Conservation (phyloP, 2,329 filamentous ascomycete genomes). For the Lachnellula occidentalis region DNA sequence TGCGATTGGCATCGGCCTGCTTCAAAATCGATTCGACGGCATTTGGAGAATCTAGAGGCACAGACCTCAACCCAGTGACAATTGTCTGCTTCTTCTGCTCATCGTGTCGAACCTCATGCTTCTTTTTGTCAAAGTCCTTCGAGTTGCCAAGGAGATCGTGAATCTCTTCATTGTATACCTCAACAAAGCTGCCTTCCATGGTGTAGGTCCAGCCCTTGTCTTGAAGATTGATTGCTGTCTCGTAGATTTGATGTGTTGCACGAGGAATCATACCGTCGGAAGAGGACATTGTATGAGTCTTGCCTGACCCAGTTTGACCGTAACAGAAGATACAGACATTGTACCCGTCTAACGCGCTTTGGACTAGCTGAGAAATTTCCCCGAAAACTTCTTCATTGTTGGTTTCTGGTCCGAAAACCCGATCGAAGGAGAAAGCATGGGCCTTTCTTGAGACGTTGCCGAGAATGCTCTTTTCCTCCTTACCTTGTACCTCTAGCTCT, state of each 20-base stretch:
- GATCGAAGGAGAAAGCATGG: slow-evolving; percentile 85
- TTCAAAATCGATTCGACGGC: slow-evolving; percentile 76
- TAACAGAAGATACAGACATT: slow-evolving; percentile 99
- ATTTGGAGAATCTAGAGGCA: slow-evolving; percentile 70
- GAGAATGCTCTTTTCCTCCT: slow-evolving; percentile 76
- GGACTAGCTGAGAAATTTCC: slow-evolving; percentile 93
- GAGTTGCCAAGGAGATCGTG: slow-evolving; percentile 78
- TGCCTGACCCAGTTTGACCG: slow-evolving; percentile 93
- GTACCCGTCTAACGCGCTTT: slow-evolving; percentile 93
- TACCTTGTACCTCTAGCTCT: slow-evolving; percentile 78
- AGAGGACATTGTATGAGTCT: slow-evolving; percentile 94
- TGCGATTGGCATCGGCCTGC: slow-evolving; percentile 78
- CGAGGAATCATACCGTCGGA: slow-evolving; percentile 90
- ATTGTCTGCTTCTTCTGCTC: slow-evolving; percentile 73
- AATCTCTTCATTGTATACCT: slow-evolving; percentile 97
- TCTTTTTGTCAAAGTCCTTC: slow-evolving; percentile 70
- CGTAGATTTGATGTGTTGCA: slow-evolving; percentile 89
- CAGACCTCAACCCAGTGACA: slow-evolving; percentile 73
- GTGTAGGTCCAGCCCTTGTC: slow-evolving; percentile 92
- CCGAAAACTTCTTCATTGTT: slow-evolving; percentile 86
- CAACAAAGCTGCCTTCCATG: slow-evolving; percentile 92
- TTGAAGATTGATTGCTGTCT: slow-evolving; percentile 74
- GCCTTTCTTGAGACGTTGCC: slow-evolving; percentile 72
- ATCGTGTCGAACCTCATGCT: slow-evolving; percentile 86
- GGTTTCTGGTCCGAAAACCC: slow-evolving; percentile 75